A percentile compares a stretch with the other conserved stretches of the same genome.
Evolutionary conservation across 768 basidiomycete species (phyloP).

Genomic region (Suillus ampliporus): DNA sequence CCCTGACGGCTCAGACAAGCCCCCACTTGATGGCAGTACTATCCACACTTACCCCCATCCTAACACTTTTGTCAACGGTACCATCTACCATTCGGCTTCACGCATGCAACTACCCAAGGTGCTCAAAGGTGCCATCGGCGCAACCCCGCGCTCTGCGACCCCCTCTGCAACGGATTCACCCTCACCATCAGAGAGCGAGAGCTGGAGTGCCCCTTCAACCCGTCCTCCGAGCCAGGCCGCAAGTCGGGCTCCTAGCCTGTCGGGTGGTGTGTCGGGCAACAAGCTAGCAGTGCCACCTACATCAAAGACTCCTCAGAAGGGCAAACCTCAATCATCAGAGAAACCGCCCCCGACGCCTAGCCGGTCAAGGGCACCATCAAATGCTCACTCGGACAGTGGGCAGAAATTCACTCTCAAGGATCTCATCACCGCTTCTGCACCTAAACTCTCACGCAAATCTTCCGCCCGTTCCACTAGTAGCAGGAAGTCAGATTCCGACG

Average conservation of each 20-base stretch:
- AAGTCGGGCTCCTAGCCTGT: constrained; percentile 46
- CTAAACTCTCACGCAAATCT: constrained; percentile 74
- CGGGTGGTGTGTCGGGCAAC: constrained; percentile 44
- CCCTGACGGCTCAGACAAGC: constrained; percentile 65
- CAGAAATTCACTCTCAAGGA: constrained; percentile 88
- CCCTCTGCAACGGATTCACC: constrained; percentile 51
- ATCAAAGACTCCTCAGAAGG: constrained; percentile 27
- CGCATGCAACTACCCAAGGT: constrained; percentile 24
- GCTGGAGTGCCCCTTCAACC: constrained; percentile 65
- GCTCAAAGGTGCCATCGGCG: constrained; percentile 24
- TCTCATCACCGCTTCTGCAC: constrained; percentile 64
- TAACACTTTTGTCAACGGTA: constrained; percentile 20
- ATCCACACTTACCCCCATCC: constrained; percentile 18
- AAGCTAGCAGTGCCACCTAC: constrained; percentile 38
- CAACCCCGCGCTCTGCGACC: constrained; percentile 41
- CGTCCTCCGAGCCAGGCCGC: constrained; percentile 61
- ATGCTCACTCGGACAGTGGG: constrained; percentile 58
- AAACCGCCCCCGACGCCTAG: constrained; percentile 24
- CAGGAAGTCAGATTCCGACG: constrained; percentile 72
- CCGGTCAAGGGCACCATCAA: constrained; percentile 48
- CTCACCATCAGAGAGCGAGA: constrained; percentile 61
- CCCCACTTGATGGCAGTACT: constrained; percentile 45
- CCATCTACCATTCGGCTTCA: constrained; percentile 19
- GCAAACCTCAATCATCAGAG: constrained; percentile 22
- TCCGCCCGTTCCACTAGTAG: constrained; percentile 74